Percentiles rank a stretch among this genome's conserved stretches.
Evolutionary conservation across 2,329 filamentous ascomycete genomes (phyloP).

Genomic region (Purpureocillium lavendulum): DNA sequence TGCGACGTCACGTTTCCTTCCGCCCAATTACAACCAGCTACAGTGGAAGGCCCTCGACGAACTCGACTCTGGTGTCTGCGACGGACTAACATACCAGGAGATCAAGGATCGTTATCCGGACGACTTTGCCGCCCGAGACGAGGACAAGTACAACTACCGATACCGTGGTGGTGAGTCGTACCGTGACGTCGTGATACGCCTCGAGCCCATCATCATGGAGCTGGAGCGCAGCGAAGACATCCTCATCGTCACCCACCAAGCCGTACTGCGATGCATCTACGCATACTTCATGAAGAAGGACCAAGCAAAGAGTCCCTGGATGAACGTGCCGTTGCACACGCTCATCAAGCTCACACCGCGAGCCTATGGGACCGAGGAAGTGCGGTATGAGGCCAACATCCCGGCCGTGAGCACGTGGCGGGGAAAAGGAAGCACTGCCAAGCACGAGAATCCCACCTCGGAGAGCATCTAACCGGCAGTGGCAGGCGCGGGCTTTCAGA

Average conservation of each 20-base stretch:
- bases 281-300: conserved; percentile 98
- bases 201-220: conserved; percentile 99
- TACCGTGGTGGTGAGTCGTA: conserved; percentile 95
- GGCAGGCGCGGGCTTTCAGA: not conserved
- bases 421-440: conserved; percentile 85
- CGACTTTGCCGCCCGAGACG: conserved; percentile 90
- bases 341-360: conserved; percentile 93
- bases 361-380: conserved; percentile 87
- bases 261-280: conserved; percentile 93
- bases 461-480: conserved; percentile 19
- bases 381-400: conserved; percentile 82
- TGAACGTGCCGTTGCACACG: conserved; percentile 94
- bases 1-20: conserved; percentile 78
- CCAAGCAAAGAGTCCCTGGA: conserved; percentile 91
- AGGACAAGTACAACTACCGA: conserved; percentile 99
- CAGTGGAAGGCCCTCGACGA: conserved; percentile 99
- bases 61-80: conserved; percentile 91
- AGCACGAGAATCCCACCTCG: conserved; percentile 61
- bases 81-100: conserved; percentile 91
- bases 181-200: conserved; percentile 91
- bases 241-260: conserved; percentile 95
- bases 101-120: conserved; percentile 88
- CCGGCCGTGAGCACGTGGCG: conserved; percentile 95
- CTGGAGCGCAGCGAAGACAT: conserved; percentile 94
- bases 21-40: conserved; percentile 78